Evolutionary conservation across 2,329 filamentous ascomycete genomes (phyloP).

Genomic region (Neonectria coccinea): DNA sequence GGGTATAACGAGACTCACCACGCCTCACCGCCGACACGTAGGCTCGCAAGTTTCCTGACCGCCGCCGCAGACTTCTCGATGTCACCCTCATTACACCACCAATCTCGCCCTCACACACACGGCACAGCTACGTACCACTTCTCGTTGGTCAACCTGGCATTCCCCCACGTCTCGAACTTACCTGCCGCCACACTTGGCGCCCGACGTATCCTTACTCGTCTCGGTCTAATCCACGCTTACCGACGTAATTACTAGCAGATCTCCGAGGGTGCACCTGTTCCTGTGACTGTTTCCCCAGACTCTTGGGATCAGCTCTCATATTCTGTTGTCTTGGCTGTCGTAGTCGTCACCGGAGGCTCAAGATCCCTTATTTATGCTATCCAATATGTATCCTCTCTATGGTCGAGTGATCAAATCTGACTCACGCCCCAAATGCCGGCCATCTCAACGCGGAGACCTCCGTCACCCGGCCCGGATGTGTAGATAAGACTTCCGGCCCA

Average conservation of each 20-base stretch:
- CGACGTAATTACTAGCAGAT: slow-evolving; percentile 26
- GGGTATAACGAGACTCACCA: neutral
- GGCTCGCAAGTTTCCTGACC: neutral
- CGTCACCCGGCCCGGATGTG: slow-evolving; percentile 23
- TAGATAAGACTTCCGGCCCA: slow-evolving; percentile 5
- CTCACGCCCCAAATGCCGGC: neutral
- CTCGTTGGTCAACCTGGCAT: neutral
- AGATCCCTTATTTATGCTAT: neutral
- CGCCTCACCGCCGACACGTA: neutral
- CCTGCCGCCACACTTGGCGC: slow-evolving; percentile 8
- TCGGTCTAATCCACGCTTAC: slow-evolving; percentile 17
- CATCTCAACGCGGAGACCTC: slow-evolving; percentile 14
- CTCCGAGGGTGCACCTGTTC: slow-evolving; percentile 9
- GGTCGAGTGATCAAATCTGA: neutral
- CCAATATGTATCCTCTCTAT: neutral
- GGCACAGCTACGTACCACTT: neutral
- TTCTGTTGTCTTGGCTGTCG: neutral
- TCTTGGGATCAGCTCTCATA: neutral
- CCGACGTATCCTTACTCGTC: neutral
- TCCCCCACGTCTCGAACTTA: slow-evolving; percentile 25
- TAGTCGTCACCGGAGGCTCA: neutral
- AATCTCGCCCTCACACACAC: neutral
- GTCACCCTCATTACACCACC: neutral
- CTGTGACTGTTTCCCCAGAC: neutral
- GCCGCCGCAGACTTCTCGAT: slow-evolving; percentile 1